Conservation (phyloP, 108 stramenopile species). For the Nitzschia putrida region DNA sequence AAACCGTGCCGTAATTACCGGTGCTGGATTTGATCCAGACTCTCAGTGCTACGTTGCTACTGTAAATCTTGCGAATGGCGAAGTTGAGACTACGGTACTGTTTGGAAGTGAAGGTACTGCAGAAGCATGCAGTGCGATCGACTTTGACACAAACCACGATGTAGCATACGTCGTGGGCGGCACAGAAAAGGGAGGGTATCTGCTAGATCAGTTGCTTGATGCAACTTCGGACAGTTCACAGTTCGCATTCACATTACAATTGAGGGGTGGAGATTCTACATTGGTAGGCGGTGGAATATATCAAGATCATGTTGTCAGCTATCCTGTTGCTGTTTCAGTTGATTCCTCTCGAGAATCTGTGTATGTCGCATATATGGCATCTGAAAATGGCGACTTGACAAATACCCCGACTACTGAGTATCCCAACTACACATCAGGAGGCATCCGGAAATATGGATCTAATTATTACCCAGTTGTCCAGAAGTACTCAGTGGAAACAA, state of each 20-base stretch:
- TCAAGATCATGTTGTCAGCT: conserved; percentile 6
- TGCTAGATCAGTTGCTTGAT: not conserved
- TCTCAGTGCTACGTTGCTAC: conserved; percentile 23
- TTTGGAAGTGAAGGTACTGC: conserved; percentile 6
- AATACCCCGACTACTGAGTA: not conserved
- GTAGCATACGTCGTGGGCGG: conserved; percentile 19
- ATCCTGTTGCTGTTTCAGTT: conserved; percentile 27
- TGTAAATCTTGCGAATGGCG: conserved; percentile 17
- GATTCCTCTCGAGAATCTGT: conserved; percentile 10
- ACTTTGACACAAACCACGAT: conserved; percentile 16
- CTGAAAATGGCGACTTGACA: not conserved
- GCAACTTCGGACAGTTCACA: not conserved
- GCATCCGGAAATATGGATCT: conserved; percentile 20
- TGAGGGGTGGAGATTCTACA: not conserved
- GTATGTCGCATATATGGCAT: conserved; percentile 30
- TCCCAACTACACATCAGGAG: conserved; percentile 21
- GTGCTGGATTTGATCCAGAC: conserved; percentile 12
- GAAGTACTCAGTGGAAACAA: not conserved
- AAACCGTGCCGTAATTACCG: conserved; percentile 24
- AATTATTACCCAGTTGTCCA: conserved; percentile 22
- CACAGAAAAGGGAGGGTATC: conserved; percentile 11
- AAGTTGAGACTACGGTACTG: not conserved
- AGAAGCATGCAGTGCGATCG: conserved; percentile 35
- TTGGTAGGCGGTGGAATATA: conserved; percentile 17
- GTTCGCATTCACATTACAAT: conserved; percentile 22